phyloP scores from a whole-genome alignment of 345 rosid species.

The Brassica carinata region DNA sequence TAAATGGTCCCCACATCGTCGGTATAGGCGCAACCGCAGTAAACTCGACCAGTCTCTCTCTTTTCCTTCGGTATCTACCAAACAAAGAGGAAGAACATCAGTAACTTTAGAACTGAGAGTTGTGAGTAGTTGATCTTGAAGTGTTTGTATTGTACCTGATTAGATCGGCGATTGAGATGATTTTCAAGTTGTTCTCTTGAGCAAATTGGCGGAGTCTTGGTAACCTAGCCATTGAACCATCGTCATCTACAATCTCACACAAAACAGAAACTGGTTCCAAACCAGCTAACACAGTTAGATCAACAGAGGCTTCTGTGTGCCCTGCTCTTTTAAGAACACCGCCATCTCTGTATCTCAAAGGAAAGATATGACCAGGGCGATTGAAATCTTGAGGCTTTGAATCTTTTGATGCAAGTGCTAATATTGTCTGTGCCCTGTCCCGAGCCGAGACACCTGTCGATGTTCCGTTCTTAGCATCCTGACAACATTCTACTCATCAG shows the following conservation, averaged over 20 bases:
- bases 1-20: conserved; percentile 92
- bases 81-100: neutral
- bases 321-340: conserved; percentile 97
- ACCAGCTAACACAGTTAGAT: conserved; percentile 81
- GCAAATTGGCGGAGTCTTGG: conserved; percentile 79
- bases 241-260: conserved; percentile 93
- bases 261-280: conserved; percentile 74
- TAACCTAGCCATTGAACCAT: conserved; percentile 98
- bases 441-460: conserved; percentile 89
- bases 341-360: conserved; percentile 84
- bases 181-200: conserved; percentile 59
- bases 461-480: conserved; percentile 84
- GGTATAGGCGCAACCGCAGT: conserved; percentile 76
- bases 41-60: conserved; percentile 75
- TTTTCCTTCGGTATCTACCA: conserved; percentile 75
- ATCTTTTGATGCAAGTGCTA: conserved; percentile 70
- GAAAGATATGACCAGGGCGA: conserved; percentile 91
- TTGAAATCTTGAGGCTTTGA: conserved; percentile 79
- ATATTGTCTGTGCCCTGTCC: conserved; percentile 78
- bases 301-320: conserved; percentile 94
- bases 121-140: neutral
- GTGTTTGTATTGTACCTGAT: conserved; percentile 59
- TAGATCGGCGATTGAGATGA: conserved; percentile 82
- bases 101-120: neutral
- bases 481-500: neutral